Base-by-base conservation (phyloP, 179 eudicot genomes). In the Drosera spatulata region DNA sequence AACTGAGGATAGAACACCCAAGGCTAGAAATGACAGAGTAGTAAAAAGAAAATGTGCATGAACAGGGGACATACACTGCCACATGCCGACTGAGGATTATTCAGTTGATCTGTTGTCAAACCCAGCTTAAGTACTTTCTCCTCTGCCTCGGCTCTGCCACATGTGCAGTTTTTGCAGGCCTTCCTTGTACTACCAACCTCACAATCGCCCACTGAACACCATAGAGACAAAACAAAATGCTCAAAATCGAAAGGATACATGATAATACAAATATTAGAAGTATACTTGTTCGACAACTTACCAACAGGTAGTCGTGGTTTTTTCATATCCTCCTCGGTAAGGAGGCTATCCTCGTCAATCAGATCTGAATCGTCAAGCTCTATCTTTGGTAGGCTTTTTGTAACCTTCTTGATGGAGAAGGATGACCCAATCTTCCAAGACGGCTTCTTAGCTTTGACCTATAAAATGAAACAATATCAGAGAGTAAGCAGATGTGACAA, bases 141-240 rank as follows among this genome's bases (percentile, higher is more conserved):
- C 74, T 89, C 99, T 53, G 64, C 93, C 79, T 86, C 99, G 41
- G 95, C 99, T 72, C 99, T 73, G 69, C 99, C 99, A 76, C 99
- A 93, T 41, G 74, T 68, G 66, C 99, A 93, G 61, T 93, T 86
- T 79, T 93, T 93, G 86, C 96, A 93, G 60, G 99, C 99, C 75
- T 86, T 88, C 74, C 77, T 79, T 41, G 89, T 81, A 66, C 69
- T 78, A 71, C 82, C 96, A 71, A 89, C 93, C 80, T 89, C 99
- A 69, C 99, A 93, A 70, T 93, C 99, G 47, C 79, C 87, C 44
- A 66, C 86, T 80, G 83, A 61, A 71, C 33, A 22, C 33, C 41
- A 50, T 6, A 58, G 12, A 58, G 43, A 11, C 33, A 58, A 40
- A 41, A 48, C 61, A 58, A 56, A 39, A 75, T 41, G 55, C 58